These are phyloP conservation scores for Podospora fimiseda DNA, from an alignment of 495 filamentous ascomycete genomes.

Conservation along the genomic window DNA sequence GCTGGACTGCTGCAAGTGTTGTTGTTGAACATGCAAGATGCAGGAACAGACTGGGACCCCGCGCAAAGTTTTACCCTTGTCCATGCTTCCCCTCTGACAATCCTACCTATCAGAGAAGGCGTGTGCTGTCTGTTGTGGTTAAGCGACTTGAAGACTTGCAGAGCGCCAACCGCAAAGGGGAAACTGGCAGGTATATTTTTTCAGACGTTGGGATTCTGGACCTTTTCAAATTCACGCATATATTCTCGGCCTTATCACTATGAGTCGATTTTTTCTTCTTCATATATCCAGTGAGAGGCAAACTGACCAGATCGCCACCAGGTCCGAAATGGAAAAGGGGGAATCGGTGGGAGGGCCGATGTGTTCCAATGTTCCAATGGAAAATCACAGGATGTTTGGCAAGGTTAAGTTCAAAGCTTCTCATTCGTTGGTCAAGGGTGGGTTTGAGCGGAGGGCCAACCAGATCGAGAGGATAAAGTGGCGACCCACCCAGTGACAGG, in stretches of 20 bases:
- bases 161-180: not conserved
- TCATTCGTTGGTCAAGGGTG: slow-evolving; percentile 9
- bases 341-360: not conserved
- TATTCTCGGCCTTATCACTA: not conserved
- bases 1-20: no score
- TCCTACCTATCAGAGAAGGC: not conserved
- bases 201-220: not conserved
- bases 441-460: slow-evolving; percentile 11
- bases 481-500: slow-evolving; percentile 1
- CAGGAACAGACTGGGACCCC: slow-evolving; percentile 5
- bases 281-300: not conserved
- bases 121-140: not conserved
- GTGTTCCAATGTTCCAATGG: not conserved
- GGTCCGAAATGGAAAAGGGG: not conserved
- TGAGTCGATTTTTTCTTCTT: not conserved
- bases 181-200: not conserved
- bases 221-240: not conserved
- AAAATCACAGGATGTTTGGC: not conserved
- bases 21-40: not conserved
- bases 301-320: not conserved
- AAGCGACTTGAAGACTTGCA: not conserved
- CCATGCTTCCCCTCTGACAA: no score
- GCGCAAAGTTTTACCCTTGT: slow-evolving; percentile 4
- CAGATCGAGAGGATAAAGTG: slow-evolving; percentile 8
- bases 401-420: not conserved